Evolutionary conservation across 1,284 basidiomycete species (phyloP).

Genomic region (Irpex lacteus): DNA sequence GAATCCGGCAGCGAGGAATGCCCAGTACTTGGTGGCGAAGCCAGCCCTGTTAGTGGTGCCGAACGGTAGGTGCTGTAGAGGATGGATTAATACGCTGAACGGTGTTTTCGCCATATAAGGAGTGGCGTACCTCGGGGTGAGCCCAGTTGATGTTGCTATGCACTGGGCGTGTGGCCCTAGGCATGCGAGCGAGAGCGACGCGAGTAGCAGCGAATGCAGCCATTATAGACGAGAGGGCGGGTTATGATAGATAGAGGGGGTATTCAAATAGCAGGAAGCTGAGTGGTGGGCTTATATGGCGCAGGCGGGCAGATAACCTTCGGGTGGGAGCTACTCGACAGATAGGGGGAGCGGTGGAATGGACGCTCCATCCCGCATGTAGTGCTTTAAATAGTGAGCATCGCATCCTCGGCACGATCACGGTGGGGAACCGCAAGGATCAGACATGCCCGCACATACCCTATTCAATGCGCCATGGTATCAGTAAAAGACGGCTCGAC

Average conservation of each 20-base stretch:
- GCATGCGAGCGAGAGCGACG: constrained; percentile 5
- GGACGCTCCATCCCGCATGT: background rate
- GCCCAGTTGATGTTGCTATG: constrained; percentile 7
- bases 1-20: constrained; percentile 11
- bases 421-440: background rate
- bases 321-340: background rate
- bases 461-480: background rate
- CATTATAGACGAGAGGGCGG: background rate
- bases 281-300: background rate
- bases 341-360: background rate
- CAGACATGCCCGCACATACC: background rate
- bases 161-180: background rate
- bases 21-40: constrained; percentile 9
- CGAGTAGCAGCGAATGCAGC: background rate
- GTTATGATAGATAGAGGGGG: background rate
- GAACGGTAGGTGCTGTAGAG: constrained; percentile 9
- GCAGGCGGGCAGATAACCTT: background rate
- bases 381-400: background rate
- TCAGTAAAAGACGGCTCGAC: background rate
- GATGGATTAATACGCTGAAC: background rate
- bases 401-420: background rate
- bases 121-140: constrained; percentile 2
- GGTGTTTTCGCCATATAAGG: background rate
- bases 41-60: constrained; percentile 5
- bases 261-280: background rate